Evolutionary conservation across 225 moss, liverwort and hornwort species (phyloP).

Genomic region (Straminergon stramineum): DNA sequence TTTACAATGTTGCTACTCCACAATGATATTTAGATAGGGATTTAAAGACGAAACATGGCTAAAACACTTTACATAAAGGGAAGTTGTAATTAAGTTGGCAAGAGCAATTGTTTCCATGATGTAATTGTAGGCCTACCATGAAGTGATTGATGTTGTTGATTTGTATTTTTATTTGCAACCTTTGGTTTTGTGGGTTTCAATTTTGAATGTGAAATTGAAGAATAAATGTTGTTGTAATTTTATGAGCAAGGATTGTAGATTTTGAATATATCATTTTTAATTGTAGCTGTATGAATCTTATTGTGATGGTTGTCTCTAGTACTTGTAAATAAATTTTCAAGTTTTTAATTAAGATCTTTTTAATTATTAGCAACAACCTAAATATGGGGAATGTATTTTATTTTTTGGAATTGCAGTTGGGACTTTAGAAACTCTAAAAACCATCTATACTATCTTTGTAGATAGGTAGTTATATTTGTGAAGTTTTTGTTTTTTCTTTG

Average conservation of each 20-base stretch:
- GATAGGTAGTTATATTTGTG: background rate
- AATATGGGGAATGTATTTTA: no score
- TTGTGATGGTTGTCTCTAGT: background rate
- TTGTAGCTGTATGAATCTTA: background rate
- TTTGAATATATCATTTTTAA: background rate
- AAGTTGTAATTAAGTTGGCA: background rate
- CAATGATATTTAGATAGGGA: no score
- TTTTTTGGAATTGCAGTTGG: no score
- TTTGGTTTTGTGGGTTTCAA: background rate
- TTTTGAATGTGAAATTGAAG: background rate
- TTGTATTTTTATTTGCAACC: background rate
- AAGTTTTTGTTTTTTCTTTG: no score
- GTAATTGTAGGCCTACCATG: no score
- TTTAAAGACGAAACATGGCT: no score
- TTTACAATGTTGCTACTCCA: no score
- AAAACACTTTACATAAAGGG: no score
- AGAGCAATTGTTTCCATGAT: accelerated
- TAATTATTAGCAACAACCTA: background rate
- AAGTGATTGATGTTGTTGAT: background rate
- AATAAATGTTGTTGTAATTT: background rate
- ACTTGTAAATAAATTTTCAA: background rate
- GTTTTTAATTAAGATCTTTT: no score
- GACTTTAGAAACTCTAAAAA: no score
- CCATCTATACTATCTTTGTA: no score
- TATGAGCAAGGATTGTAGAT: background rate